phyloP scores from a whole-genome alignment of 352 stramenopile species.

The Blastocystis sp. region DNA sequence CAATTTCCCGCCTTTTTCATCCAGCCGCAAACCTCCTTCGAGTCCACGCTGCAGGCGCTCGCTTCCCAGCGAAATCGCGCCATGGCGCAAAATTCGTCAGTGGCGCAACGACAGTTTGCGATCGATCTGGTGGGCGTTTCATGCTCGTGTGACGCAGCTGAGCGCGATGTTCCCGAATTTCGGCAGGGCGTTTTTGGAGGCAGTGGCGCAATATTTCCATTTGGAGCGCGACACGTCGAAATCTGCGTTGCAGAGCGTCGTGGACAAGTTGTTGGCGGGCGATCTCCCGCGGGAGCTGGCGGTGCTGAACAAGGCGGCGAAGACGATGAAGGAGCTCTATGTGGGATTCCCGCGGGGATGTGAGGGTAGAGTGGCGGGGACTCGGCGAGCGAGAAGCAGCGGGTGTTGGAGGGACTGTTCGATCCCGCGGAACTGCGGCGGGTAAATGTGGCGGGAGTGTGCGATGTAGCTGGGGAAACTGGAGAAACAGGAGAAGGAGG shows the following conservation, averaged over 20 bases:
- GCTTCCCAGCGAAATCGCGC: neutral
- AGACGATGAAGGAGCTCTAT: conserved; percentile 35
- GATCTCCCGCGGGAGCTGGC: conserved; percentile 10
- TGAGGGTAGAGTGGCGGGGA: neutral
- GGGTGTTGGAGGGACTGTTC: conserved; percentile 22
- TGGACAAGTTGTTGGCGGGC: neutral
- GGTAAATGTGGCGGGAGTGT: neutral
- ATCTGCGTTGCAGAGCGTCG: neutral
- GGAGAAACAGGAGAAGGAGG: conserved; percentile 29
- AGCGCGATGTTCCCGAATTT: conserved; percentile 29
- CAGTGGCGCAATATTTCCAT: conserved; percentile 15
- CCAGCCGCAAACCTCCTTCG: neutral
- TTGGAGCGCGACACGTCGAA: neutral
- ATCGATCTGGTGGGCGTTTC: neutral
- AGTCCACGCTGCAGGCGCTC: neutral
- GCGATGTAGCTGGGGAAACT: neutral
- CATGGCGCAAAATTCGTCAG: neutral
- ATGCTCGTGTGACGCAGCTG: neutral
- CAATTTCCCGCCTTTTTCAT: neutral
- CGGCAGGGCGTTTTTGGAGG: conserved; percentile 22
- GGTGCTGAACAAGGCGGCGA: neutral
- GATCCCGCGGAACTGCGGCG: neutral
- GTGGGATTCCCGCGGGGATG: neutral
- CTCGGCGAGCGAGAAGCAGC: neutral
- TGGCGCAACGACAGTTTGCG: conserved; percentile 10